Percentiles rank a stretch among this genome's conserved stretches.
phyloP scores from a whole-genome alignment of 192 early-diverging fungal species.

The Coemansia furcata region DNA sequence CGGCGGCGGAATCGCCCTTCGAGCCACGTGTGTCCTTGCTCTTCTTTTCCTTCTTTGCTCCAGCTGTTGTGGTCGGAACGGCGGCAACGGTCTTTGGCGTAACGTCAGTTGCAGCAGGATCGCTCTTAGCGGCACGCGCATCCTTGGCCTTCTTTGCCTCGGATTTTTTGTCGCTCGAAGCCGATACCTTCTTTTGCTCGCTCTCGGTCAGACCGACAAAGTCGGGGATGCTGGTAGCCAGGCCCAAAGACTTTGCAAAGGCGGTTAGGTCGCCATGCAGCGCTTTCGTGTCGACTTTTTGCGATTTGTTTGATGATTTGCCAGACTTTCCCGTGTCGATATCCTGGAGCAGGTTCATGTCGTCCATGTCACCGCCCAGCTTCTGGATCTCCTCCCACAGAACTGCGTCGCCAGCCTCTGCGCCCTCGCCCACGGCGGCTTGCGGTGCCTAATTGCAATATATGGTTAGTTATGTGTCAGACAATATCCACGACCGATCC shows the following conservation, averaged over 20 bases:
- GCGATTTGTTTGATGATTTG: slow-evolving; percentile 15
- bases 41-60: slow-evolving; percentile 1
- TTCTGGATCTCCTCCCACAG: slow-evolving; percentile 64
- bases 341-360: slow-evolving; percentile 59
- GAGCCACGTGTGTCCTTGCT: neutral
- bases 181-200: slow-evolving; percentile 23
- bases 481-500: neutral
- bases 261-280: slow-evolving; percentile 32
- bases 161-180: neutral
- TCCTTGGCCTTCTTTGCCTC: neutral
- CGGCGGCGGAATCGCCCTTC: neutral
- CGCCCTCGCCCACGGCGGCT: neutral
- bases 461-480: neutral
- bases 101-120: neutral
- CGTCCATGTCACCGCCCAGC: slow-evolving; percentile 60
- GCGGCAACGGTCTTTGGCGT: neutral
- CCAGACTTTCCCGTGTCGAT: slow-evolving; percentile 48
- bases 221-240: slow-evolving; percentile 26
- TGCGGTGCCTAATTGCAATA: neutral
- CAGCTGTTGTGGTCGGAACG: neutral
- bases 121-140: neutral
- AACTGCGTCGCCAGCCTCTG: neutral
- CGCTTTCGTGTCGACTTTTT: slow-evolving; percentile 15
- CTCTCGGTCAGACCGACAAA: slow-evolving; percentile 25
- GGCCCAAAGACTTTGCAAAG: slow-evolving; percentile 43